Percentiles rank a stretch among this genome's conserved stretches.
Conservation (phyloP, 2,329 filamentous ascomycete species). For the Aspergillus thermomutatus region DNA sequence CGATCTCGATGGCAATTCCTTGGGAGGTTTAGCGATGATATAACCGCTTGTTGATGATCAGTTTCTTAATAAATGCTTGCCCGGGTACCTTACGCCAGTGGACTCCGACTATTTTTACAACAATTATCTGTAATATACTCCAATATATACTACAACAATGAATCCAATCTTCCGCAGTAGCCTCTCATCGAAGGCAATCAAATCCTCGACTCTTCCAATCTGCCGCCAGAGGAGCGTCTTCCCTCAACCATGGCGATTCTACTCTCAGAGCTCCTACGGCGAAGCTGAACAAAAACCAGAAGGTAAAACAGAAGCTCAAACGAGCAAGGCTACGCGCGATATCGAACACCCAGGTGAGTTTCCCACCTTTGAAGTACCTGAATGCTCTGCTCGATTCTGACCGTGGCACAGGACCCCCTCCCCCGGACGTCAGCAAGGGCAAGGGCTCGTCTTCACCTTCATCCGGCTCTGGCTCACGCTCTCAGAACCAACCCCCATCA, state of each 20-base stretch:
- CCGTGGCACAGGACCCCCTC: constrained; percentile 15
- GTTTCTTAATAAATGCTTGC: neutral
- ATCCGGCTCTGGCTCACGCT: neutral
- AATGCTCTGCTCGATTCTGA: neutral
- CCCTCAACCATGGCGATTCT: constrained; percentile 5
- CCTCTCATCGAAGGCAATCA: constrained; percentile 1
- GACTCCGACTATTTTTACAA: neutral
- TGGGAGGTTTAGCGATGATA: neutral
- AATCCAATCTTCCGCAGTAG: neutral
- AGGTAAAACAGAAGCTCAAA: constrained; percentile 1
- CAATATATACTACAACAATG: constrained; percentile 1
- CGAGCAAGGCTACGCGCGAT: constrained; percentile 15
- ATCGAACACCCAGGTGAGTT: constrained; percentile 21
- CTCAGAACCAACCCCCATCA: neutral
- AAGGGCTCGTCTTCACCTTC: constrained; percentile 1
- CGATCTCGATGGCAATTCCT: too few relatives aligned
- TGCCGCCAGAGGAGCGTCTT: neutral
- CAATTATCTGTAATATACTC: neutral
- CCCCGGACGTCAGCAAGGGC: constrained; percentile 16
- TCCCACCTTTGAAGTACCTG: neutral
- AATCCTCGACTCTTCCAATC: neutral
- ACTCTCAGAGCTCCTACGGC: constrained; percentile 20
- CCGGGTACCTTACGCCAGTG: neutral
- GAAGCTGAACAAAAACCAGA: constrained; percentile 11
- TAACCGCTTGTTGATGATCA: constrained; percentile 2